Evolutionary conservation across 202 grass and related monocot species (phyloP), one percentile per base, ranked within the genome.

Genomic region (Brachypodium distachyon): DNA sequence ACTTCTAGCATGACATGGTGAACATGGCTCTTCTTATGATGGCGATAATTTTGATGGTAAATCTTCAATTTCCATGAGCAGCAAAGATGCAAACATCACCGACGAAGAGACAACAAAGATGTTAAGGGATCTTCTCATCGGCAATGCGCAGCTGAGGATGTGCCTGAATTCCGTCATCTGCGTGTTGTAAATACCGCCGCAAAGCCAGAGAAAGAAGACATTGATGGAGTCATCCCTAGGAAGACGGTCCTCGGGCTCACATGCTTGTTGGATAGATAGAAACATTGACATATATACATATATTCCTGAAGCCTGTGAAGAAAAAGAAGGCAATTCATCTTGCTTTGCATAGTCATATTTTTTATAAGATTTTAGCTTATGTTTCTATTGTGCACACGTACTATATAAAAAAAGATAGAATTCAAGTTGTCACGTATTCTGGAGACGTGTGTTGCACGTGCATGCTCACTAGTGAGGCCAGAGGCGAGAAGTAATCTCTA

Each of bases 211-310:
- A 90, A 74, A 77, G 90, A 90, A 84, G 87, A 81, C 38, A 80
- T 38, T n/a, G 71, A 80, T 5, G 90, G 86, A 74, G n/a, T n/a
- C n/a, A n/a, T n/a, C n/a, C 61, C 80, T 7, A 90, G 78, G 60
- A 90, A 82, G 82, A 93, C 87, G 4, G 90, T 97, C 34, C 86
- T 97, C 39, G n/a, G n/a, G n/a, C n/a, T n/a, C n/a, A 87, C 88
- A 46, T 91, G 93, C 66, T 90, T 93, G 73, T 64, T 97, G 74
- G 86, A 91, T 46, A 89, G 82, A 82, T 92, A 77, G 65, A 62
- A 65, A 27, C 34, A 59, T 27, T 39, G 6, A 41, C n/a, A n/a
- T n/a, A n/a, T n/a, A n/a, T n/a, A n/a, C n/a, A n/a, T n/a, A n/a
- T n/a, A n/a, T n/a, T n/a, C n/a, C n/a, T n/a, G n/a, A n/a, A n/a